Base-by-base conservation (phyloP, 306 rosid genomes). In the Abrus precatorius region DNA sequence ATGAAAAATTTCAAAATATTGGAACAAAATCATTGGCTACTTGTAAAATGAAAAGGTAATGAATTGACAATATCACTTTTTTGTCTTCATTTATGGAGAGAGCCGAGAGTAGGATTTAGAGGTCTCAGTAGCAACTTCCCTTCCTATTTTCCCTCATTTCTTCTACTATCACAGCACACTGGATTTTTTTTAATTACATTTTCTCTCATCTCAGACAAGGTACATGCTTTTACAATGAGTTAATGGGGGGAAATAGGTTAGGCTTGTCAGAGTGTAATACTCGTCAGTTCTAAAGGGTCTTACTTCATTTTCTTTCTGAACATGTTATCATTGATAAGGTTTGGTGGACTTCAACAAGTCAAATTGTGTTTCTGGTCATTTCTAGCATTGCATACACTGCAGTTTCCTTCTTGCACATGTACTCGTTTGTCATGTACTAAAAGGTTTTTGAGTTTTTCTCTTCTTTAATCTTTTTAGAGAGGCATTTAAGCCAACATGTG, bases 271-370 rank as follows among this genome's bases (percentile, higher is more conserved):
- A 1, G 49, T 56, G 76, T 10, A 9, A 56, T 68, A 78, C 6
- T 33, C 57, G 50, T 78, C 71, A 44, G 47, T 5, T 32, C 82
- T 53, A 47, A 68, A 56, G 59, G 76, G 34, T 41, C 48, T 53
- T 45, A 41, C 29, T 5, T 32, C 9, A 13, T 56, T 33, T 53
- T 27, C 33, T 32, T 29, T 3, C 50, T 14, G 30, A n/a, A 68
- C 13, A 33, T n/a, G 69, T n/a, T 62, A 68, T 56, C 20, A 20
- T 20, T 20, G 20, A 20, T 20, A 20, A 20, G 57, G 8, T 40
- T 77, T 40, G 55, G 34, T 4, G n/a, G 28, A 29, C 28, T 57
- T 5, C 20, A 55, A n/a, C 20, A 55, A n/a, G 47, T 72, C 1
- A 1, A 62, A 72, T 80, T 10, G 36, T 12, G 7, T 61, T n/a